Conservation (phyloP, 2,329 filamentous ascomycete species). For the Colletotrichum horii region DNA sequence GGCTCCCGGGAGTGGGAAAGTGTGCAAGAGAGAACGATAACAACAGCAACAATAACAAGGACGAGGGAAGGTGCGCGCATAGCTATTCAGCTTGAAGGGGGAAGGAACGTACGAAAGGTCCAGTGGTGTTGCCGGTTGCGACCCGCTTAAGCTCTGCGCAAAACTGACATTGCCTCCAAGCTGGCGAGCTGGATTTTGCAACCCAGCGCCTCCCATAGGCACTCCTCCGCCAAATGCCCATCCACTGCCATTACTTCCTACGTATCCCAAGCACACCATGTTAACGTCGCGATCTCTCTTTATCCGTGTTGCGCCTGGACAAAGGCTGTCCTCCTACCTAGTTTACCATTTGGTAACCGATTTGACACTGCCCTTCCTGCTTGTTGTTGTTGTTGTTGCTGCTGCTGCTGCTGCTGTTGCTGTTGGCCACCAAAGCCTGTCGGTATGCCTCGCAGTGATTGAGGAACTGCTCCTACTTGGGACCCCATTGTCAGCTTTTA, state of each 20-base stretch:
- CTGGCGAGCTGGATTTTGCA: constrained; percentile 60
- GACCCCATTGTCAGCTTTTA: constrained; percentile 35
- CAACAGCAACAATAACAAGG: background rate
- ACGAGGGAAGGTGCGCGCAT: background rate
- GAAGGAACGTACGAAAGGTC: constrained; percentile 66
- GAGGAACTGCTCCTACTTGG: constrained; percentile 60
- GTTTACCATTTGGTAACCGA: constrained; percentile 69
- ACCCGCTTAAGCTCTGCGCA: constrained; percentile 68
- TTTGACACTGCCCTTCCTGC: constrained; percentile 57
- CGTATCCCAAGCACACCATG: constrained; percentile 21
- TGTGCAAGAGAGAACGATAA: background rate
- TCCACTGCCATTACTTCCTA: constrained; percentile 57
- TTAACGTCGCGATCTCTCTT: constrained; percentile 24
- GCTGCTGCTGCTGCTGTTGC: constrained; percentile 60
- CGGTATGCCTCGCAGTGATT: constrained; percentile 66
- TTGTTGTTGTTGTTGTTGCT: constrained; percentile 48
- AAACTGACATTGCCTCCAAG: constrained; percentile 67
- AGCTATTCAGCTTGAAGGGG: background rate
- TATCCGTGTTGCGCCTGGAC: background rate
- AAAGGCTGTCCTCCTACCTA: constrained; percentile 51
- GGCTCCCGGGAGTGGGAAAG: background rate
- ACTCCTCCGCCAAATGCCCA: constrained; percentile 69
- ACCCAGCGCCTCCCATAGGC: constrained; percentile 62
- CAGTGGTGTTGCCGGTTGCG: constrained; percentile 65
- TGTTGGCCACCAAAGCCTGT: constrained; percentile 64